Percentiles rank a stretch among this genome's conserved stretches.
phyloP scores from a whole-genome alignment of 1,139 yeast species.

The Saccharomycopsis hybrid region DNA sequence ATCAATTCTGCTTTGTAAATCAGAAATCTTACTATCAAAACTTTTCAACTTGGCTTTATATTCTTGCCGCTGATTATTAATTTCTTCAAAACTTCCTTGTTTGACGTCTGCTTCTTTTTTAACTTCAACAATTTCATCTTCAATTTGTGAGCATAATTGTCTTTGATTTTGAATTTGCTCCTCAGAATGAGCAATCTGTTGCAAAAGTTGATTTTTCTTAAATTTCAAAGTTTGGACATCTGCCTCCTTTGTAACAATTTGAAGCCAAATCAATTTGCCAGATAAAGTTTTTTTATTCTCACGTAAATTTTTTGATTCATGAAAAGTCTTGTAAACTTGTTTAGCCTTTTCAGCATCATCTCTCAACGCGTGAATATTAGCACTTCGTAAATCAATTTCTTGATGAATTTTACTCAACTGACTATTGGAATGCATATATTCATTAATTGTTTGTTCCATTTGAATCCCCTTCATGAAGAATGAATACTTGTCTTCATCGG shows the following conservation, averaged over 20 bases:
- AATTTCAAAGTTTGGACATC: conserved; percentile 13
- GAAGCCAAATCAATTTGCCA: conserved; percentile 64
- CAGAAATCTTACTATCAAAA: conserved; percentile 13
- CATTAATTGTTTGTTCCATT: conserved; percentile 52
- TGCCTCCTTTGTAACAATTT: conserved; percentile 31
- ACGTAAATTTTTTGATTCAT: conserved; percentile 34
- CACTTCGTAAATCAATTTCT: conserved; percentile 35
- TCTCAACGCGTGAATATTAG: conserved; percentile 29
- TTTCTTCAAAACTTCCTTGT: neutral
- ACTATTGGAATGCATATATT: conserved; percentile 38
- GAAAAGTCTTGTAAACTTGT: conserved; percentile 28
- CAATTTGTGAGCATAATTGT: neutral
- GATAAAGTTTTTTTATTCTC: conserved; percentile 39
- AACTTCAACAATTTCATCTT: neutral
- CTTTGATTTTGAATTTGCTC: conserved; percentile 8
- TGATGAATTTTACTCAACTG: conserved; percentile 37
- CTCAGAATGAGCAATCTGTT: conserved; percentile 27
- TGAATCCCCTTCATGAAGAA: conserved; percentile 78
- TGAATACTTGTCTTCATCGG: conserved; percentile 62
- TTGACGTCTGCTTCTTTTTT: too few relatives aligned
- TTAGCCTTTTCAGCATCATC: conserved; percentile 31
- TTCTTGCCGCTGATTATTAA: neutral
- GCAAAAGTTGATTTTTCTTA: conserved; percentile 6
- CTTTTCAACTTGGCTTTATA: conserved; percentile 1
- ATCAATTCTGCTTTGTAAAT: conserved; percentile 21